Conservation (phyloP, 129 eudicot species). For the Kitagawia praeruptora region DNA sequence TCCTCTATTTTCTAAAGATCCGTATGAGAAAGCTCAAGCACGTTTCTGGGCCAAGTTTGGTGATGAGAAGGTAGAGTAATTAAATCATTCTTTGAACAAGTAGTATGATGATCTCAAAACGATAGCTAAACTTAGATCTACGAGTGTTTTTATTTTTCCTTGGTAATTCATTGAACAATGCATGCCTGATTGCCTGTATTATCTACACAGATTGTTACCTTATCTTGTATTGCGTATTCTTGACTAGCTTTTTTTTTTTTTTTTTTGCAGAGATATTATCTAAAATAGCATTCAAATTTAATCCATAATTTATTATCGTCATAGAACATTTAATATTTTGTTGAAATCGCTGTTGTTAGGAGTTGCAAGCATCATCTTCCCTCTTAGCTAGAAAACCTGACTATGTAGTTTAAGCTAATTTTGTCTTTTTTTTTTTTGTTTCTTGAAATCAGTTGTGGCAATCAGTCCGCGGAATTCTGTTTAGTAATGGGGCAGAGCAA, state of each 20-base stretch:
- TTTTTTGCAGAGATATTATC: not conserved
- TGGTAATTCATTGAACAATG: not conserved
- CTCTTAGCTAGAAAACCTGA: too few species aligned
- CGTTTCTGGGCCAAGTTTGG: slow-evolving; percentile 60
- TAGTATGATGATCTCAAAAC: not conserved
- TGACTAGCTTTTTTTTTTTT: too few species aligned
- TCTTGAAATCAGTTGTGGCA: slow-evolving; percentile 23
- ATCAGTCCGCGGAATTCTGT: slow-evolving; percentile 21
- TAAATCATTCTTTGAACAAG: not conserved
- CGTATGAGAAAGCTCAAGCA: slow-evolving; percentile 45
- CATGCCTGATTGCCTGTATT: not conserved
- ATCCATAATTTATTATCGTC: too few species aligned
- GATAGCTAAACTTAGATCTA: not conserved
- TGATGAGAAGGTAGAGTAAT: slow-evolving; percentile 43
- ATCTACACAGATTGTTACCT: not conserved
- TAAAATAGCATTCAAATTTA: too few species aligned
- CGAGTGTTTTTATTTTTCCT: not conserved
- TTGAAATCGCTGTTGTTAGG: not conserved
- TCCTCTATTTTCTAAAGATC: slow-evolving; percentile 46
- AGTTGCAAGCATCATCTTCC: not conserved
- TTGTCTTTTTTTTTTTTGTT: not conserved
- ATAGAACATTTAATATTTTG: too few species aligned
- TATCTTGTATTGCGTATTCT: too few species aligned
- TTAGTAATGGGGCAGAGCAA: slow-evolving; percentile 28
- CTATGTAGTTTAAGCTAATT: not conserved